Base-by-base conservation (phyloP, 805 yeast species). In the Komagataella kurtzmanii region DNA sequence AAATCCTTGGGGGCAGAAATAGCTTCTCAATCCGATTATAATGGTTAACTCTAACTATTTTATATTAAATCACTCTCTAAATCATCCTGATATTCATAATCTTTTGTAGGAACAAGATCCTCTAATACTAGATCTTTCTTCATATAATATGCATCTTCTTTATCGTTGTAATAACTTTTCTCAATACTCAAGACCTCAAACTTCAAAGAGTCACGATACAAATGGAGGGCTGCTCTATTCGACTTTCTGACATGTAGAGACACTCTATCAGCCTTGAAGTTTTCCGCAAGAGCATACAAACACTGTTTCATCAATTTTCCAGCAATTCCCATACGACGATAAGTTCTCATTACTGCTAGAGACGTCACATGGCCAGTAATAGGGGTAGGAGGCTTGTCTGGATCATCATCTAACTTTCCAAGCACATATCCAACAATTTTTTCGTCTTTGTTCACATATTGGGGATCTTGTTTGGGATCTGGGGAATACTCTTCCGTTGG, bases 101-200 rank as follows among this genome's bases (percentile, higher is more conserved):
- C 17, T 70, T 71, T 56, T 80, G 81, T 74, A 19, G 91, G 89
- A 47, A 80, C 54, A 55, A 85, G 69, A 23, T 82, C 84, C 14
- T 82, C 81, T 48, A 81, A 61, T 18, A 70, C 71, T 57, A 88
- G 72, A 2, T 71, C 74, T 63, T 86, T 86, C 62, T 80, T 81
- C 99, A 93, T 93, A 45, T 93, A 85, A 65, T 90, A 91, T 14
- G 99, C 99, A 68, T 93, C 97, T 68, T 93, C 99, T 36, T 95
- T 96, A 67, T 93, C 97, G 51, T 90, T 97, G 61, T 93, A 93
- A 66, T 93, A 93, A n/a, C 85, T 77, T 56, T 79, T 83, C 60
- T 89, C 97, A 53, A 93, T 81, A 46, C 83, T 79, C 53, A 85
- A 73, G 46, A 88, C 93, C 64, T 85, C 90, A 64, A 93, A 93